These are phyloP conservation scores for Dendrobium chrysotoxum DNA, from an alignment of 106 monocot species.

Conservation along the genomic window DNA sequence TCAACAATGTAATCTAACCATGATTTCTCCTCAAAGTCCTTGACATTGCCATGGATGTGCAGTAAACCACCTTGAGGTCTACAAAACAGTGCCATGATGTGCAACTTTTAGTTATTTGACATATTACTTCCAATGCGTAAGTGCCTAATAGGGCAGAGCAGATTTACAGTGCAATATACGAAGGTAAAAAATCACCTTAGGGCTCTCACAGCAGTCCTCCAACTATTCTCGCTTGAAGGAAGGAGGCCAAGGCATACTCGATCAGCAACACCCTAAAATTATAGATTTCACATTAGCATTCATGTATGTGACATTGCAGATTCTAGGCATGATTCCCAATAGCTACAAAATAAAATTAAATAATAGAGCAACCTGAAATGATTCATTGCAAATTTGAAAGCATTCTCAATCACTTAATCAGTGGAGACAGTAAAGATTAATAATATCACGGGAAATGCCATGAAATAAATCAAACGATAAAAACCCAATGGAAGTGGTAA, in stretches of 20 bases:
- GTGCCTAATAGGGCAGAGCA: neutral
- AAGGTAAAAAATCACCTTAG: constrained; percentile 41
- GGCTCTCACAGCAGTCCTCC: constrained; percentile 77
- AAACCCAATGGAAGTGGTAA: no score
- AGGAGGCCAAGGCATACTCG: constrained; percentile 94
- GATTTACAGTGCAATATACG: neutral
- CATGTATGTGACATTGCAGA: neutral
- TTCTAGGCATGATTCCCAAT: neutral
- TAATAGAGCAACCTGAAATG: no score
- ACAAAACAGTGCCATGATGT: constrained; percentile 1
- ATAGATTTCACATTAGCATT: neutral
- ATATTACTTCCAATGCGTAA: neutral
- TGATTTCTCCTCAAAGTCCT: constrained; percentile 56
- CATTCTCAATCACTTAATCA: no score
- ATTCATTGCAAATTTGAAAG: no score
- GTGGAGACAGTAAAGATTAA: no score
- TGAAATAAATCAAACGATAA: no score
- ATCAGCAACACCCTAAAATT: constrained; percentile 67
- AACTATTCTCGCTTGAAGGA: constrained; percentile 88
- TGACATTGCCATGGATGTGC: constrained; percentile 81
- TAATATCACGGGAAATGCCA: no score
- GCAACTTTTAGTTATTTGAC: neutral
- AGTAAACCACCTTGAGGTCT: constrained; percentile 67
- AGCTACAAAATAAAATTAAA: no score
- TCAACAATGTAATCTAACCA: constrained; percentile 58